A percentile compares a stretch with the other conserved stretches of the same genome.
Evolutionary conservation across 495 filamentous ascomycete genomes (phyloP).

Genomic region (Physcia stellaris): DNA sequence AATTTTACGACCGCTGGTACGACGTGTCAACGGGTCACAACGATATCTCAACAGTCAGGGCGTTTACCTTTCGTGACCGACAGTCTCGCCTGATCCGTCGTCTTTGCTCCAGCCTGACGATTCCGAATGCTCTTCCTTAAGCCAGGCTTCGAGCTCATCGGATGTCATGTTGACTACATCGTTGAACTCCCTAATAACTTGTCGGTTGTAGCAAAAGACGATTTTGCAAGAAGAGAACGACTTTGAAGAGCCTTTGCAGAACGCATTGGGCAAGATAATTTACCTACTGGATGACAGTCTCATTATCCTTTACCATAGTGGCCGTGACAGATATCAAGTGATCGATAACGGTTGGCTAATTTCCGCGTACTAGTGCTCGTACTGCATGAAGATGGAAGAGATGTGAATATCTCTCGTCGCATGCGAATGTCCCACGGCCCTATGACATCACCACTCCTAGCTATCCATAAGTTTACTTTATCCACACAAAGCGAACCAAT

Average conservation of each 20-base stretch:
- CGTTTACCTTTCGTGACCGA: slow-evolving; percentile 47
- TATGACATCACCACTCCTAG: too few relatives aligned
- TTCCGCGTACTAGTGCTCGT: too few relatives aligned
- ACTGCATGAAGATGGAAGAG: too few relatives aligned
- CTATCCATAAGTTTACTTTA: too few relatives aligned
- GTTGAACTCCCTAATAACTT: slow-evolving; percentile 51
- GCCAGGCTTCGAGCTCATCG: slow-evolving; percentile 46
- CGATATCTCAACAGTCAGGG: neutral
- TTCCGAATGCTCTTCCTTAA: slow-evolving; percentile 38
- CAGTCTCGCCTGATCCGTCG: slow-evolving; percentile 45
- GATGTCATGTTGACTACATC: slow-evolving; percentile 55
- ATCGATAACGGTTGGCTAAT: too few relatives aligned
- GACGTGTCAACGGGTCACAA: neutral
- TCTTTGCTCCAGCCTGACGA: slow-evolving; percentile 43
- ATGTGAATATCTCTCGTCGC: too few relatives aligned
- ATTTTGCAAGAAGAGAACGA: slow-evolving; percentile 5
- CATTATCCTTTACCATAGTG: slow-evolving; percentile 43
- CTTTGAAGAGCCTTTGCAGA: neutral
- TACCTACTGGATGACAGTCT: slow-evolving; percentile 40
- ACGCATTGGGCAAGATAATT: neutral
- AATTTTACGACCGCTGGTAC: slow-evolving; percentile 43
- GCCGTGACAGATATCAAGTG: too few relatives aligned
- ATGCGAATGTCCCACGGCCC: too few relatives aligned
- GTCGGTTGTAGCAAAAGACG: too few relatives aligned
- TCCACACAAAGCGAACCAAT: too few relatives aligned